Evolutionary conservation across 371 early-diverging fungal species (phyloP).

Genomic region (Mucor mucedo): DNA sequence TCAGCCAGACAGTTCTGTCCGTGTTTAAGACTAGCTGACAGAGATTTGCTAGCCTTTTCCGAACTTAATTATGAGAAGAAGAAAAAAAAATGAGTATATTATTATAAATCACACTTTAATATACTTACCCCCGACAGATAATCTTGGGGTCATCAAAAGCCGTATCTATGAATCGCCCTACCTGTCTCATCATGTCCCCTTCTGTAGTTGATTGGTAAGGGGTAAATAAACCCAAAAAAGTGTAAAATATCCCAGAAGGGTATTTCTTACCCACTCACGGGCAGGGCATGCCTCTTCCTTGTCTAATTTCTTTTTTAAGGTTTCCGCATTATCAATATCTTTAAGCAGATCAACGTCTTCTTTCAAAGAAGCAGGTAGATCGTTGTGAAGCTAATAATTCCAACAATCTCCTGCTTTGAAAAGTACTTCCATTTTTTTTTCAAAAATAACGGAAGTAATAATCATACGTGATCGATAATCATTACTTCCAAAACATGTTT

Average conservation of each 20-base stretch:
- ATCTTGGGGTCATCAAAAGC: slow-evolving; percentile 27
- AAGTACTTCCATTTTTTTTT: too few species aligned
- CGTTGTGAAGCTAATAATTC: too few species aligned
- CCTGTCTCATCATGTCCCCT: slow-evolving; percentile 28
- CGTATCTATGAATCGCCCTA: slow-evolving; percentile 24
- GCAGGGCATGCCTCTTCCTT: slow-evolving; percentile 20
- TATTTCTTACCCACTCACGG: slow-evolving; percentile 27
- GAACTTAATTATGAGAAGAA: slow-evolving; percentile 20
- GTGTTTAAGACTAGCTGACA: slow-evolving; percentile 25
- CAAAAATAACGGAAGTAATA: too few species aligned
- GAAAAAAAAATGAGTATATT: slow-evolving; percentile 24
- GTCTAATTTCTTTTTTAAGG: slow-evolving; percentile 16
- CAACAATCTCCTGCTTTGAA: too few species aligned
- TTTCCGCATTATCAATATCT: too few species aligned
- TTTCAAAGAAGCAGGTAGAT: too few species aligned
- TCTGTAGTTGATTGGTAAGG: slow-evolving; percentile 23
- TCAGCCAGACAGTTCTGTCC: slow-evolving; percentile 21
- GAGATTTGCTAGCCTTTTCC: slow-evolving; percentile 26
- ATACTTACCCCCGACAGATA: slow-evolving; percentile 25
- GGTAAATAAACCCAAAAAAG: slow-evolving; percentile 29
- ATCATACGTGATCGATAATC: too few species aligned
- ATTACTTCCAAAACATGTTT: too few species aligned
- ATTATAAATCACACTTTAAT: slow-evolving; percentile 21
- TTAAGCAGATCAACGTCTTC: too few species aligned
- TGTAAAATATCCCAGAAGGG: slow-evolving; percentile 14